Evolutionary conservation across 345 rosid species (phyloP).

Genomic region (Brassica nigra): DNA sequence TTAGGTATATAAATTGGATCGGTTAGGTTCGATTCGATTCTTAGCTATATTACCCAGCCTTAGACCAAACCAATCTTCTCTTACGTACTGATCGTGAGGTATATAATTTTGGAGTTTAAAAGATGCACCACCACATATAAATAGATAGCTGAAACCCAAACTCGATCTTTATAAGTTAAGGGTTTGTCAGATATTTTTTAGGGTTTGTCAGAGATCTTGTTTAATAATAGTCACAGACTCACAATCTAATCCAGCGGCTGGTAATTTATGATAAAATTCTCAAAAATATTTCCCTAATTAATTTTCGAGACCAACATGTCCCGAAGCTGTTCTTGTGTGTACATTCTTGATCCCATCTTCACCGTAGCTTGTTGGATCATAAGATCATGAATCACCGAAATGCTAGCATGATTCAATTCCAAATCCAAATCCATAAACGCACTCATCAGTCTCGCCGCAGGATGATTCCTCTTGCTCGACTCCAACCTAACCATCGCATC

Average conservation of each 20-base stretch:
- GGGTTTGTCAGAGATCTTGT: no score
- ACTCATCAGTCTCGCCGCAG: neutral
- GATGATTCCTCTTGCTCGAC: neutral
- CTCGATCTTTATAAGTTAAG: no score
- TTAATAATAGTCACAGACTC: no score
- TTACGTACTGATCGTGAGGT: neutral
- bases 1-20: no score
- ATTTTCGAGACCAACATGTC: neutral
- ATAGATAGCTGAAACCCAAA: no score
- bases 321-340: neutral
- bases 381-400: neutral
- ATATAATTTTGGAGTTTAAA: no score
- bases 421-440: neutral
- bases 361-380: neutral
- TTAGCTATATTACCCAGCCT: no score
- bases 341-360: neutral
- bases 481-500: neutral
- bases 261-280: no score
- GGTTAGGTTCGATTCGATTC: no score
- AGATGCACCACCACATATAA: neutral
- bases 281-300: neutral
- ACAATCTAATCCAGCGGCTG: no score
- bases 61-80: no score
- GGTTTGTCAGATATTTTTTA: no score
- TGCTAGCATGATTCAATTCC: neutral